These are phyloP conservation scores for Crithidia bombi DNA, from an alignment of 208 protist species.

Conservation along the genomic window DNA sequence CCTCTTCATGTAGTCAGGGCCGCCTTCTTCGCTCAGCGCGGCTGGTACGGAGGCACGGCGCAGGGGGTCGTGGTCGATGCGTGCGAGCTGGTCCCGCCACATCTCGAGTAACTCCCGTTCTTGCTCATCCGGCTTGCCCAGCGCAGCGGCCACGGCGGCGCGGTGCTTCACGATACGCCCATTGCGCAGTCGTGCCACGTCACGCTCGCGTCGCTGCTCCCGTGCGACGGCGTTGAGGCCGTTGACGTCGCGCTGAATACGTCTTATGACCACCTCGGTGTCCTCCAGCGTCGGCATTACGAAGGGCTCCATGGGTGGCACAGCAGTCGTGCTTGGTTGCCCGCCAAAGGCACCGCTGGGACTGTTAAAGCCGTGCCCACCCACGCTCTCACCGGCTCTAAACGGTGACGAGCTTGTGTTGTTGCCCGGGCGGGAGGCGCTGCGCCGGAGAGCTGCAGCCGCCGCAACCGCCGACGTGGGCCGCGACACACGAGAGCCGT, in stretches of 20 bases:
- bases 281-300: slow-evolving; percentile 75
- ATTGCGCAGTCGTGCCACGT: slow-evolving; percentile 23
- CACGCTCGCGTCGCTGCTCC: slow-evolving; percentile 68
- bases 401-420: not conserved
- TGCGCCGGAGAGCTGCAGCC: slow-evolving; percentile 22
- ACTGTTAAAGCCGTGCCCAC: not conserved
- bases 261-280: slow-evolving; percentile 61
- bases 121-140: slow-evolving; percentile 40
- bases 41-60: slow-evolving; percentile 46
- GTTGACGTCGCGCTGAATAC: slow-evolving; percentile 81
- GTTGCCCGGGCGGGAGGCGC: slow-evolving; percentile 14
- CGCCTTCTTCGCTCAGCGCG: slow-evolving; percentile 53
- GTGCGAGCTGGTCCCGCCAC: slow-evolving; percentile 46
- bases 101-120: slow-evolving; percentile 59
- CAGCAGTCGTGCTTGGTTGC: not conserved
- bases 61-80: slow-evolving; percentile 45
- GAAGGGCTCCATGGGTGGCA: slow-evolving; percentile 44
- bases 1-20: slow-evolving; percentile 65
- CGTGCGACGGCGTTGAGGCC: slow-evolving; percentile 83
- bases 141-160: slow-evolving; percentile 24
- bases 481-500: slow-evolving; percentile 3
- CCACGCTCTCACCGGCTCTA: not conserved
- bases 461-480: slow-evolving; percentile 18
- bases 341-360: not conserved
- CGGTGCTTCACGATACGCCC: slow-evolving; percentile 24